Evolutionary conservation across 306 rosid genomes (phyloP), one percentile per base, ranked within the genome.

Genomic region (Sicyos edulis): DNA sequence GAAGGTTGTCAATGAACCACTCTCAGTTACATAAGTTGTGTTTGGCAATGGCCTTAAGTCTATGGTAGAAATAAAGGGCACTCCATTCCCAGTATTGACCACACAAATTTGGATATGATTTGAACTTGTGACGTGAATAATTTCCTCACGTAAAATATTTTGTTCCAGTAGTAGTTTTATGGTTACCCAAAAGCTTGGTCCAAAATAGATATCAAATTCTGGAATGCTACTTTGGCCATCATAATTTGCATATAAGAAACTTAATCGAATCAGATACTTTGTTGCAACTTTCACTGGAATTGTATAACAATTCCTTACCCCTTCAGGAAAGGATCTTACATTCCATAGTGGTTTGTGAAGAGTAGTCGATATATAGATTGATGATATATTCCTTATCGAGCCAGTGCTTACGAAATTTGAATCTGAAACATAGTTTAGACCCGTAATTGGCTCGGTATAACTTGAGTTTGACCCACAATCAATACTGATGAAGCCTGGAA

Each of bases 41-140:
- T 49, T 65, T 53, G 26, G 32, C 32, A 79, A n/a, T 68, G 64
- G 78, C 71, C 82, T 79, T 20, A 74, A 22, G 49, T 79, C 82
- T 10, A 79, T 29, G 0, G 68, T 34, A 20, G 78, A 79, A 54
- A 79, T 79, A 45, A 79, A 67, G 6, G 82, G 82, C 0, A 56
- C 26, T 4, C 63, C 62, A 47, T 20, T 21, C 0, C 42, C 66
- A 7, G 59, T 79, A 7, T 74, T 68, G 11, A 74, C 75, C 32
- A 79, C 44, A 17, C 82, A 79, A 60, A 74, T 20, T 20, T 58
- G 29, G 4, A 58, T 49, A 12, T 79, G 5, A 22, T 68, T 57
- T 37, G 71, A 56, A 7, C 54, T 49, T 2, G 63, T 56, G 49
- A 69, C 52, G 13, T 79, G 82, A 44, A 79, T 74, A 49, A 79